Conservation (phyloP, 2,329 filamentous ascomycete species). For the Ascochyta clinopodiicola region DNA sequence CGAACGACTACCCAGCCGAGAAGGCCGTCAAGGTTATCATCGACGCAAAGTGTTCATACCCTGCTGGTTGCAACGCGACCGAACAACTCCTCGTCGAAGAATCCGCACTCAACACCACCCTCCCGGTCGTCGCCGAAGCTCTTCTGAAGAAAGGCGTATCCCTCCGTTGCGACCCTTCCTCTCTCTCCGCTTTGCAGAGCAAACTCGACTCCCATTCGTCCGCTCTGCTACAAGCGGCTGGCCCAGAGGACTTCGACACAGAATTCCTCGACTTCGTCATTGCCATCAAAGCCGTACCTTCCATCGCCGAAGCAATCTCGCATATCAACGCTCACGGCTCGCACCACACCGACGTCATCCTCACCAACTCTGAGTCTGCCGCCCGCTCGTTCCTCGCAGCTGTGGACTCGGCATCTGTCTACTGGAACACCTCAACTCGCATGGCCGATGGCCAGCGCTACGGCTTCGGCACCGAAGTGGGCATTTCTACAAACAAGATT, state of each 20-base stretch:
- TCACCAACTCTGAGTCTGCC: constrained; percentile 71
- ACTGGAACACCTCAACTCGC: constrained; percentile 95
- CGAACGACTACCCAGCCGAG: constrained; percentile 73
- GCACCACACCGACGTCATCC: constrained; percentile 90
- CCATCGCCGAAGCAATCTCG: constrained; percentile 72
- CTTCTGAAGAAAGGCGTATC: constrained; percentile 79
- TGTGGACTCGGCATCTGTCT: constrained; percentile 89
- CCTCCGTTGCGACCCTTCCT: constrained; percentile 77
- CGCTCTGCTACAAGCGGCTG: constrained; percentile 66
- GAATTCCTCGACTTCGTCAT: constrained; percentile 88
- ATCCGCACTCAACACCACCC: constrained; percentile 67
- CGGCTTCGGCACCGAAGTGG: constrained; percentile 97
- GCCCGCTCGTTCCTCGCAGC: constrained; percentile 84
- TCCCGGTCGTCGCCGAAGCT: constrained; percentile 75
- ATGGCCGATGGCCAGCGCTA: constrained; percentile 97
- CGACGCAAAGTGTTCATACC: constrained; percentile 93
- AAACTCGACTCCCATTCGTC: constrained; percentile 53
- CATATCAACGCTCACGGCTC: constrained; percentile 95
- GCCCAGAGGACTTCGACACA: constrained; percentile 77
- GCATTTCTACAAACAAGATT: constrained; percentile 98
- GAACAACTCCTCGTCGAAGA: constrained; percentile 90
- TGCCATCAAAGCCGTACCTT: constrained; percentile 77
- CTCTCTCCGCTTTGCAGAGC: constrained; percentile 67
- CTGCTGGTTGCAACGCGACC: constrained; percentile 92
- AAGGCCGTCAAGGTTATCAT: constrained; percentile 79